These are phyloP conservation scores for Zizania latifolia DNA, from an alignment of 176 grass and related monocot species.

Conservation along the genomic window DNA sequence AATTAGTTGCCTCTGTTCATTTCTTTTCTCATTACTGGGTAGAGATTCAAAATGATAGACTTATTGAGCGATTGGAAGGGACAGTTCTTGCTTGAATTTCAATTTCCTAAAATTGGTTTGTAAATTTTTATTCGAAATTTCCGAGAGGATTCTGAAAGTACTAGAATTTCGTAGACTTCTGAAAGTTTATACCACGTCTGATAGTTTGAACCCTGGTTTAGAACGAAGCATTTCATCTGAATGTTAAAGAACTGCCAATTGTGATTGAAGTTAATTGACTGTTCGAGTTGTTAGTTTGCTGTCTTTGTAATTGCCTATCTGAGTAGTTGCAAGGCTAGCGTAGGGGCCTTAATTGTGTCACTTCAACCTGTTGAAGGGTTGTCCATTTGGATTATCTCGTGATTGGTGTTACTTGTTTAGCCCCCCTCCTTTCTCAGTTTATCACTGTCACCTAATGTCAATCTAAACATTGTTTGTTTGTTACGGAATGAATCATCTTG, in stretches of 20 bases:
- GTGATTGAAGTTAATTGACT: not conserved
- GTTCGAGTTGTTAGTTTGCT: slow-evolving; percentile 4
- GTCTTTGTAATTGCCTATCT: not conserved
- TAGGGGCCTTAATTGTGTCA: slow-evolving; percentile 6
- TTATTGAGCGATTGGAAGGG: not conserved
- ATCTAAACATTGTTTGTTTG: not conserved
- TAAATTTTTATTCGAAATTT: no score
- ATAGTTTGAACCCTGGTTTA: not conserved
- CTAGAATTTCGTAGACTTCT: not conserved
- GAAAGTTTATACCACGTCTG: not conserved
- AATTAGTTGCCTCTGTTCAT: not conserved
- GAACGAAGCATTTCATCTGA: not conserved
- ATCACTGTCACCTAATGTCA: slow-evolving; percentile 1
- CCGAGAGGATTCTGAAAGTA: no score
- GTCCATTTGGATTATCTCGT: slow-evolving; percentile 6
- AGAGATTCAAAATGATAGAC: slow-evolving; percentile 2
- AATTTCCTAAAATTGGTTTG: not conserved
- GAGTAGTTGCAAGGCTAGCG: slow-evolving; percentile 14
- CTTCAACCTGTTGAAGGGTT: slow-evolving; percentile 30
- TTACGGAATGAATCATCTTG: not conserved
- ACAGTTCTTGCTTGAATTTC: not conserved
- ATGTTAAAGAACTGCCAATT: not conserved
- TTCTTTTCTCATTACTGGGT: not conserved
- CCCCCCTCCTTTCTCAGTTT: not conserved
- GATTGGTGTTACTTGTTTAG: slow-evolving; percentile 25